A percentile compares a stretch with the other conserved stretches of the same genome.
Evolutionary conservation across 179 eudicot species (phyloP).

Genomic region (Camellia oleifera): DNA sequence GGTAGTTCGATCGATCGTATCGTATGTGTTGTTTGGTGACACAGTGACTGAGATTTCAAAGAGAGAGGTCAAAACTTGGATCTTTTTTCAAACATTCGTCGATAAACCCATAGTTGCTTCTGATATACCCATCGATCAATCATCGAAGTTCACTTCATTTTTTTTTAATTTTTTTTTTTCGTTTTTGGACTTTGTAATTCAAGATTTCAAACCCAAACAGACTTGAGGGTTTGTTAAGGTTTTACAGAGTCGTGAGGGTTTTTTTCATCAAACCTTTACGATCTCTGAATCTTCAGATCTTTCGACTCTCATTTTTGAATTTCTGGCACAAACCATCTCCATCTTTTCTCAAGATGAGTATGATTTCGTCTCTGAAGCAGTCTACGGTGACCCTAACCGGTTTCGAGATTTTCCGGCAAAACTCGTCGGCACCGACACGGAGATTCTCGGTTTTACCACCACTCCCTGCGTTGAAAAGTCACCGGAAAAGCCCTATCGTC

Average conservation of each 20-base stretch:
- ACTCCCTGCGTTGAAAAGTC: background rate
- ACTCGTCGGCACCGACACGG: conserved; percentile 14
- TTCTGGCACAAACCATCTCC: background rate
- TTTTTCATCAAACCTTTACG: background rate
- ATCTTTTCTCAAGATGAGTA: background rate
- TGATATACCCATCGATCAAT: background rate
- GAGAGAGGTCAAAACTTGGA: background rate
- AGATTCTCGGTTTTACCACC: conserved; percentile 17
- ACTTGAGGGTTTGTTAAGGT: background rate
- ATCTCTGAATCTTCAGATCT: background rate
- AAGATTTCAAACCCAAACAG: background rate
- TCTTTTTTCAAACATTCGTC: background rate
- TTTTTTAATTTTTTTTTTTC: background rate
- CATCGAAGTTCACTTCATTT: background rate
- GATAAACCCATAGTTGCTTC: background rate
- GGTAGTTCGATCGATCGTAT: background rate
- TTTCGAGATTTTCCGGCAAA: conserved; percentile 13
- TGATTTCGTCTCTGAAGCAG: conserved; percentile 31
- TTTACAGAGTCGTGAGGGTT: background rate
- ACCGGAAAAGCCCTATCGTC: background rate
- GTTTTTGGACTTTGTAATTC: background rate
- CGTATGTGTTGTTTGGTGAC: conserved; percentile 7
- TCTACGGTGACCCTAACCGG: conserved; percentile 8
- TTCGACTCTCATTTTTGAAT: background rate
- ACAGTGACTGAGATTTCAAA: background rate